Conservation (phyloP, 2,329 filamentous ascomycete species). For the Pseudogymnoascus sp. region DNA sequence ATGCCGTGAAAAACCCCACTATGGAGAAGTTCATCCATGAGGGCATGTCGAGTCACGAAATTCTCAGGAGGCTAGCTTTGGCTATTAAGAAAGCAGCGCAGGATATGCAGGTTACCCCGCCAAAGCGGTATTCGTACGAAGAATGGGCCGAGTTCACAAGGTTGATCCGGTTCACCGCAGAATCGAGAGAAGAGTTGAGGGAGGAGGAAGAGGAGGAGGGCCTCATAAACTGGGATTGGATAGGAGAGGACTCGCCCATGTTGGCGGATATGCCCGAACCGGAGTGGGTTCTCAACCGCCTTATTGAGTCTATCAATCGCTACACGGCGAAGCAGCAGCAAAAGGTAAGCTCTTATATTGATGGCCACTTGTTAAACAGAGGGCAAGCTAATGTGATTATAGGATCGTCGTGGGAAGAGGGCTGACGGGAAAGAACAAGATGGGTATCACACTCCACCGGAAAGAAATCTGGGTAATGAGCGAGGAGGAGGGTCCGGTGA, state of each 20-base stretch:
- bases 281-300: slow-evolving; percentile 57
- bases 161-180: slow-evolving; percentile 49
- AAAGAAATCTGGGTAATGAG: neutral
- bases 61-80: slow-evolving; percentile 47
- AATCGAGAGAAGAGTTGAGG: slow-evolving; percentile 24
- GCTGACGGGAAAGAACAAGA: neutral
- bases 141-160: slow-evolving; percentile 61
- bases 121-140: slow-evolving; percentile 54
- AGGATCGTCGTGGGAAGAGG: neutral
- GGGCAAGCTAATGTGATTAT: neutral
- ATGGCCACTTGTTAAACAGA: neutral
- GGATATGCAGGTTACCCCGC: slow-evolving; percentile 39
- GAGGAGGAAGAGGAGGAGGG: slow-evolving; percentile 48
- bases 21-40: slow-evolving; percentile 11
- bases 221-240: slow-evolving; percentile 63
- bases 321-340: slow-evolving; percentile 28
- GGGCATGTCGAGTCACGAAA: slow-evolving; percentile 25
- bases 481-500: neutral
- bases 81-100: slow-evolving; percentile 48
- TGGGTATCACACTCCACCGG: slow-evolving; percentile 2
- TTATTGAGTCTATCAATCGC: slow-evolving; percentile 53
- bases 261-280: slow-evolving; percentile 53
- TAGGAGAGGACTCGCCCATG: slow-evolving; percentile 61
- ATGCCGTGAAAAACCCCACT: slow-evolving; percentile 2
- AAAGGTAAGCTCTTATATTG: slow-evolving; percentile 15